A percentile compares a stretch with the other conserved stretches of the same genome.
phyloP scores from a whole-genome alignment of 345 rosid species.

The Arabidopsis suecica region DNA sequence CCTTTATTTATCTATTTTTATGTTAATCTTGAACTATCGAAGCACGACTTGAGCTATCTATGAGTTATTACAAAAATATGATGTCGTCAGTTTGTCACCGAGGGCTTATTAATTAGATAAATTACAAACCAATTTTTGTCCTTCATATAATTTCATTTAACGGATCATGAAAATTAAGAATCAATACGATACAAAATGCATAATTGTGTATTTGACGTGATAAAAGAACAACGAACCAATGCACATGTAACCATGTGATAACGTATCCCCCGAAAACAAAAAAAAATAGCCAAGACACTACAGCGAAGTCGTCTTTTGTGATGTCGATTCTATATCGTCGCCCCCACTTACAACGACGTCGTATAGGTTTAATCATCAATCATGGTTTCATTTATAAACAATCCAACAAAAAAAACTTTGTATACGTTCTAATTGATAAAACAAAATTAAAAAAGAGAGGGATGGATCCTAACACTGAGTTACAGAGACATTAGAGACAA shows the following conservation, averaged over 20 bases:
- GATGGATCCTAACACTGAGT: neutral
- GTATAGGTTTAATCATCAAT: neutral
- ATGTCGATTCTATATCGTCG: conserved; percentile 23
- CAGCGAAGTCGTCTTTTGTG: conserved; percentile 40
- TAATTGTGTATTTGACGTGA: conserved; percentile 31
- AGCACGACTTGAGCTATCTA: conserved; percentile 21
- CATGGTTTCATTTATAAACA: neutral
- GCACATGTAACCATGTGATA: conserved; percentile 48
- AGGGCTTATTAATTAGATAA: conserved; percentile 5
- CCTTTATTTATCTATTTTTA: neutral
- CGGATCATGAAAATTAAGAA: neutral
- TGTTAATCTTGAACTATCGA: neutral
- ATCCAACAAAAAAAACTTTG: neutral
- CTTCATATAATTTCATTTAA: neutral
- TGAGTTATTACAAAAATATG: neutral
- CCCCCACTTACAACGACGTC: conserved; percentile 40
- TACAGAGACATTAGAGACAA: neutral
- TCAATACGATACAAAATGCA: conserved; percentile 1
- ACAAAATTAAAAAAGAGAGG: neutral
- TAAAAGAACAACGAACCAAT: conserved; percentile 39
- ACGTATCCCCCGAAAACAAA: conserved; percentile 13
- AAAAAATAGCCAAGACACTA: conserved; percentile 39
- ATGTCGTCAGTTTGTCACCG: neutral
- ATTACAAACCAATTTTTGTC: neutral
- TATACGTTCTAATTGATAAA: neutral